Evolutionary conservation across 139 green algal genomes (phyloP), one percentile per base, ranked within the genome.

Genomic region (Marvania coccoides): DNA sequence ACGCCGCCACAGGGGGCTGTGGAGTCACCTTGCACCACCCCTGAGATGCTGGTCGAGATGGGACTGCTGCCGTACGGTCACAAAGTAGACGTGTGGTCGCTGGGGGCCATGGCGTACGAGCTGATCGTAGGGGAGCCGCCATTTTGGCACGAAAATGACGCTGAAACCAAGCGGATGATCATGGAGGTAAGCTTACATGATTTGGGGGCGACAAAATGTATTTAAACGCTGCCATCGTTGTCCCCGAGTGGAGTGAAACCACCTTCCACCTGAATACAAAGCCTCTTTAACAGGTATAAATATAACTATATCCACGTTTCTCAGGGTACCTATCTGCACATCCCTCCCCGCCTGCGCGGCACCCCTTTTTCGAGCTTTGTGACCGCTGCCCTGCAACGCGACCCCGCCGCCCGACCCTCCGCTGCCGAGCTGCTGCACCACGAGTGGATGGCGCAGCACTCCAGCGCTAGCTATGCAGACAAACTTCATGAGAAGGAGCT

Each of bases 21-120:
- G 63, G 78, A 83, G 45, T 46, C 29, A 5, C 40, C 72, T 1
- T 13, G n/a, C 23, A 61, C 85, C 14, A 69, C 65, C 1, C 23
- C 48, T 13, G 45, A 54, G 6, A 5, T 9, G 5, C 39, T 69
- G 38, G 62, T 8, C 4, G 42, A 26, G 6, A 14, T 6, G 13
- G 64, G 38, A 24, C 19, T 55, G 5, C 6, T 6, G n/a, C 19
- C 48, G 19, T 71, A 71, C 34, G 48, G 23, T 38, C 8, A 33
- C 5, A 51, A 47, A 19, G 64, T 79, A 40, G 78, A 85, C 46
- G 77, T 93, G 6, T 95, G 89, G 89, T 87, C 87, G 10, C 77
- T 87, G 31, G 89, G 89, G 7, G 83, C 91, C 38, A 75, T 95
- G 63, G 85, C 85, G 0, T 95, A 93, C 47, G 87, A 94, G 82